Evolutionary conservation across 441 rosid species (phyloP).

Genomic region (Viola pubescens): DNA sequence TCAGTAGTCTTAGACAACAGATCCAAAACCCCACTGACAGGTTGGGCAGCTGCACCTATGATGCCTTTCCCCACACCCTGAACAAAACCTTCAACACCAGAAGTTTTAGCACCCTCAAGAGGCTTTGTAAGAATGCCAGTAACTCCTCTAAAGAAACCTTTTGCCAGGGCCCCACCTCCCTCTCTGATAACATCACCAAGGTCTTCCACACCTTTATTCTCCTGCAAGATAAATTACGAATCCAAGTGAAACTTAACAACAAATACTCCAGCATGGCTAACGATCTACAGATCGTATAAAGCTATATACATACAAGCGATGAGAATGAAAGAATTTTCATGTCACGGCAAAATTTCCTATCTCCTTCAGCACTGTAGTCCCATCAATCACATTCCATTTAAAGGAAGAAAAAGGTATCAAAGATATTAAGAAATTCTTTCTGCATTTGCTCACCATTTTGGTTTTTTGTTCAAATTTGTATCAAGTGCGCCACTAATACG

Average conservation of each 20-base stretch:
- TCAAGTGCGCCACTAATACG: neutral
- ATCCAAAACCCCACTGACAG: conserved; percentile 98
- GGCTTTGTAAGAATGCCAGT: conserved; percentile 97
- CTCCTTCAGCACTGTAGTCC: neutral
- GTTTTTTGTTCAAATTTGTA: neutral
- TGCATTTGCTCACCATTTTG: neutral
- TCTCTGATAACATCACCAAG: conserved; percentile 92
- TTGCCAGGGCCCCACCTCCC: conserved; percentile 99
- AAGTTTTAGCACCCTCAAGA: conserved; percentile 92
- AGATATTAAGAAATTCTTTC: neutral
- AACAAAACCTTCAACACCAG: conserved; percentile 98
- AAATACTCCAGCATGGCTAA: neutral
- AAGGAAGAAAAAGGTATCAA: neutral
- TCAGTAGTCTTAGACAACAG: conserved; percentile 97
- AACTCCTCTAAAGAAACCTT: conserved; percentile 96
- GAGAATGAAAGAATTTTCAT: too few relatives aligned
- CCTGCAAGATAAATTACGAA: conserved; percentile 41
- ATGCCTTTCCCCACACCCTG: conserved; percentile 98
- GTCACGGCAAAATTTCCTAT: neutral
- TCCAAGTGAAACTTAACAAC: conserved; percentile 1
- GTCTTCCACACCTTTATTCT: conserved; percentile 95
- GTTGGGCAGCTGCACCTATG: conserved; percentile 98
- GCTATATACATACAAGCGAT: neutral
- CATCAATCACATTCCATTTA: neutral
- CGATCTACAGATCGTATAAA: neutral